phyloP scores from a whole-genome alignment of 1,139 yeast species.

The Protomyces pachydermus region DNA sequence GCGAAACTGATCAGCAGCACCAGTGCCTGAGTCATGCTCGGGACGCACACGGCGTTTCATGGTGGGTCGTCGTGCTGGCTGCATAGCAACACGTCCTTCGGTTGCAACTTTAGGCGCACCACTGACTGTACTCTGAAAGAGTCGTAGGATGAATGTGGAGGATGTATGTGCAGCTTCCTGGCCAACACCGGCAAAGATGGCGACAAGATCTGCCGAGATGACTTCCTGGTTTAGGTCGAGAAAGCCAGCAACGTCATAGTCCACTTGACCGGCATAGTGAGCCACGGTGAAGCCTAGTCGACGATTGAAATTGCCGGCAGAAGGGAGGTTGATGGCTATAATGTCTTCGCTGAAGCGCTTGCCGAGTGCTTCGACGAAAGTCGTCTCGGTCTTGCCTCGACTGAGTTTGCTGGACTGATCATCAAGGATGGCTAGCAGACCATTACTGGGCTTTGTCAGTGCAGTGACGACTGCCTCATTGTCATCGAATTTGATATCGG shows the following conservation, averaged over 20 bases:
- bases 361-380: conserved; percentile 38
- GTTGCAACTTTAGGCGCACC: conserved; percentile 36
- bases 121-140: conserved; percentile 35
- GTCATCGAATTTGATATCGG: conserved; percentile 42
- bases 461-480: conserved; percentile 43
- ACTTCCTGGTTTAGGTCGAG: conserved; percentile 41
- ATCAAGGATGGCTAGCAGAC: conserved; percentile 42
- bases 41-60: conserved; percentile 41
- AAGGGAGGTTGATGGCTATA: conserved; percentile 36
- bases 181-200: conserved; percentile 35
- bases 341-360: conserved; percentile 39
- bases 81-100: conserved; percentile 38
- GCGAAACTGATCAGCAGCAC: conserved; percentile 41
- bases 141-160: conserved; percentile 40
- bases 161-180: conserved; percentile 38
- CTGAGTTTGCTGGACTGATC: conserved; percentile 39
- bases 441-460: conserved; percentile 40
- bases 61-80: conserved; percentile 36
- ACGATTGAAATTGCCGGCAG: conserved; percentile 31
- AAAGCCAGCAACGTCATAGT: conserved; percentile 39
- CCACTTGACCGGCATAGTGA: conserved; percentile 45
- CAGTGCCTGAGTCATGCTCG: conserved; percentile 33
- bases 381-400: conserved; percentile 39
- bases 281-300: conserved; percentile 38
- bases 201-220: conserved; percentile 43